Evolutionary conservation across 2,329 filamentous ascomycete species (phyloP), one percentile per base, ranked within the genome.

Genomic region (Calonectria crousiana): DNA sequence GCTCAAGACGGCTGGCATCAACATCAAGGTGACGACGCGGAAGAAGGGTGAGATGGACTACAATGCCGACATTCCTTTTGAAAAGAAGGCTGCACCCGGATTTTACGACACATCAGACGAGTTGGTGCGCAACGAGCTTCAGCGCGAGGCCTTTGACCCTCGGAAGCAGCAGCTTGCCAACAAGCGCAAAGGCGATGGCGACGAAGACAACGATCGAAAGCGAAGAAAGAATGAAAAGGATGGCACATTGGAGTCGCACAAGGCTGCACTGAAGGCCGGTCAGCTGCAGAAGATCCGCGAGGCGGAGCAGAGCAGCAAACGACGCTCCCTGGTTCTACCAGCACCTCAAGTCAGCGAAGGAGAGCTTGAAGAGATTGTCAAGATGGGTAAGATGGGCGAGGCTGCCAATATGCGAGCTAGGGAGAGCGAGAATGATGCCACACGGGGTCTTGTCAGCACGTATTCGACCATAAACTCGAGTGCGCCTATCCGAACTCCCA

Each of bases 1-100:
- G 86, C 91, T 99, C 78, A 99, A 99, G 87, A 97, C 96, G 83
- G 95, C 97, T 2, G 97, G 97, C 62, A 98, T 99, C 86, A 99
- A 99, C 84, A 95, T 98, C 87, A 99, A 98, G 86, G 93, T 98
- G 72, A 92, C 93, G 3, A 97, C 94, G 18, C 92, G 94, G 74
- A 98, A 98, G 88, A 93, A 95, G 88, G 97, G 97, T 0, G 94
- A 98, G 87, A 99, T 99, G 95, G 97, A 99, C 85, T 99, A 99
- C 88, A 99, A 99, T 85, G 97, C 97, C 80, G 97, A 99, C 80
- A 98, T 99, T 77, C 97, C 97, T 0, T 98, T 99, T 78, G 97
- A 99, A 84, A 98, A 97, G 85, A 94, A 95, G 77, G 93, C 97
- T 0, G 93, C 94, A 0, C 88, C 93, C 28, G 97, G 97, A 16